These are phyloP conservation scores for Funneliformis geosporum DNA, from an alignment of 192 early-diverging fungal species.

Conservation along the genomic window DNA sequence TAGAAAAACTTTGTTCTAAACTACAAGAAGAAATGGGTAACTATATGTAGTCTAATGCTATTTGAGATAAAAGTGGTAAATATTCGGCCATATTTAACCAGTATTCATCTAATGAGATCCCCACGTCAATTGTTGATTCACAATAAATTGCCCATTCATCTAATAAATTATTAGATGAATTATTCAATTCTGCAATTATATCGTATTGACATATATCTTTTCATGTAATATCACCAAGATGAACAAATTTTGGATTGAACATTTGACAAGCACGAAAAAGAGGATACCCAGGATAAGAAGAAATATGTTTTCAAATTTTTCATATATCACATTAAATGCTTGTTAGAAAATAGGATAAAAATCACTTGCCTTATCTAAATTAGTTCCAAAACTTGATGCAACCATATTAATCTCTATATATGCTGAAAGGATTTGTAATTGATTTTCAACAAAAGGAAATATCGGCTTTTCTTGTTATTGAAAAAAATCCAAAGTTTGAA, in stretches of 20 bases:
- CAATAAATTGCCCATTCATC: conserved; percentile 1
- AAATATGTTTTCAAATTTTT: neutral
- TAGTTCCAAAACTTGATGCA: neutral
- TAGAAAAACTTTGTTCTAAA: too few species aligned
- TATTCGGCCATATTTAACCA: too few species aligned
- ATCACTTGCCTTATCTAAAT: neutral
- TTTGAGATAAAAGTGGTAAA: too few species aligned
- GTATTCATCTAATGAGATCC: neutral
- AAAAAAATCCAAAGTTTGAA: neutral
- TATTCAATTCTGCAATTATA: neutral
- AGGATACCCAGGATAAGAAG: neutral
- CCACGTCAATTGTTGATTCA: neutral
- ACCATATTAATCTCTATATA: neutral
- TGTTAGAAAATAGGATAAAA: neutral
- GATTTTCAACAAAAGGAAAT: conserved; percentile 2
- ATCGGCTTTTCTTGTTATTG: neutral
- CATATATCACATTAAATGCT: neutral
- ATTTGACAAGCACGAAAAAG: conserved; percentile 5
- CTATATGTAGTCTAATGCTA: too few species aligned
- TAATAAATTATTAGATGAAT: conserved; percentile 9
- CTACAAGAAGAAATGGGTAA: neutral
- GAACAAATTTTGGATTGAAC: conserved; percentile 20
- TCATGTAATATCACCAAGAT: neutral
- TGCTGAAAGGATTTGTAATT: conserved; percentile 1
- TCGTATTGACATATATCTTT: neutral